A percentile compares a stretch with the other conserved stretches of the same genome.
These are phyloP conservation scores for Cerrena zonata DNA, from an alignment of 1,284 basidiomycete species.

Conservation along the genomic window DNA sequence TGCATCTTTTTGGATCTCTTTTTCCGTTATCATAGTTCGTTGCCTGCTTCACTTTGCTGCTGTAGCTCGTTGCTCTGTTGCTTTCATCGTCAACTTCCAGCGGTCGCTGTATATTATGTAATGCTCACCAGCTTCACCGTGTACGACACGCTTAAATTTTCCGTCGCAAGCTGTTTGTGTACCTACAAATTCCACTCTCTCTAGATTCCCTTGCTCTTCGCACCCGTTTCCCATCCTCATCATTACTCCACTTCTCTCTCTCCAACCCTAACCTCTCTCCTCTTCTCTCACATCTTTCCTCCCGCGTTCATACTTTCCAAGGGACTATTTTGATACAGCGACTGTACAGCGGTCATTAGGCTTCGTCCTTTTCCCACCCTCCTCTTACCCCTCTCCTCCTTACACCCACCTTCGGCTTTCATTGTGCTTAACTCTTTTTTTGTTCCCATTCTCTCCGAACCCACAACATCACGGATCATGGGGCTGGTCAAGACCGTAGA, in stretches of 20 bases:
- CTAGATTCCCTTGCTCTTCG: background rate
- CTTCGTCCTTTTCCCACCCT: no score
- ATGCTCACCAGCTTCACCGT: background rate
- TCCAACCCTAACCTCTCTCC: background rate
- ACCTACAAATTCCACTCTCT: background rate
- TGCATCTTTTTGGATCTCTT: background rate
- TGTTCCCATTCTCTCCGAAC: constrained; percentile 4
- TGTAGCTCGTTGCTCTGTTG: no score
- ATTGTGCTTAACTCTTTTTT: background rate
- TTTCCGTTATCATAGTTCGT: background rate
- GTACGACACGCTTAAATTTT: no score
- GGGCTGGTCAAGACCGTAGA: constrained; percentile 34
- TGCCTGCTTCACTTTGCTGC: background rate
- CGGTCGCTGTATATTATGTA: background rate
- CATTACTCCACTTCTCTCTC: background rate
- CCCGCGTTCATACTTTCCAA: background rate
- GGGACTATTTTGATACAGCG: no score
- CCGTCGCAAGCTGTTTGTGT: background rate
- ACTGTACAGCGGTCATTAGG: no score
- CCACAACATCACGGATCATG: background rate
- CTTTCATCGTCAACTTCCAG: no score
- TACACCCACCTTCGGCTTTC: no score
- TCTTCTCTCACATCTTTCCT: no score
- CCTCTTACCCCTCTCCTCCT: no score
- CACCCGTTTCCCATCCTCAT: background rate